Percentiles rank a stretch among this genome's conserved stretches.
phyloP scores from a whole-genome alignment of 208 protist genomes.

The Eutreptiella sp. region DNA sequence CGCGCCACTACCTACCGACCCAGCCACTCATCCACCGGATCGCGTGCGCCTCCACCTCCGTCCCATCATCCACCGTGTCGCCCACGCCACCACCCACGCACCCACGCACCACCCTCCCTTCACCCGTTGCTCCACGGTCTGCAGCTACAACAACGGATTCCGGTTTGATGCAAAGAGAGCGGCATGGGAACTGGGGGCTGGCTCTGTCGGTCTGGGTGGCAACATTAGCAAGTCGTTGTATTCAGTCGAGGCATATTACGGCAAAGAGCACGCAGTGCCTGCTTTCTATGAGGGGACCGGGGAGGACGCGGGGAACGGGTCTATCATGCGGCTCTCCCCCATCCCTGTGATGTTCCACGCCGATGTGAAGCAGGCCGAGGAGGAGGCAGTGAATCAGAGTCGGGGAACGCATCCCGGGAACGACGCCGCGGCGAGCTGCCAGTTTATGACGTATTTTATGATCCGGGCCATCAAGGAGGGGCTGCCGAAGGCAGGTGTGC shows the following conservation, averaged over 20 bases:
- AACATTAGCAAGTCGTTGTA: conserved; percentile 16
- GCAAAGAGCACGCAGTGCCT: not conserved
- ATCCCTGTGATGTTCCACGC: conserved; percentile 8
- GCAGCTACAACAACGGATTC: conserved; percentile 21
- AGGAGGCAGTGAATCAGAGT: conserved; percentile 4
- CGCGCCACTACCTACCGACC: too few species aligned
- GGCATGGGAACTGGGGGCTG: not conserved
- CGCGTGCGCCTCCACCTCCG: too few species aligned
- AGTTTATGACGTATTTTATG: conserved; percentile 18
- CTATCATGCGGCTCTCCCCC: conserved; percentile 19
- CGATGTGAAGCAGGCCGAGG: not conserved
- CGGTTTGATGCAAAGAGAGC: conserved; percentile 2
- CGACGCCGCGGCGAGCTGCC: conserved; percentile 16
- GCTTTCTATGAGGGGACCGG: not conserved
- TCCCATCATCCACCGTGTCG: too few species aligned
- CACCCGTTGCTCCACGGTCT: too few species aligned
- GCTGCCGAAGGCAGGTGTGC: too few species aligned
- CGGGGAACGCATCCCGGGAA: conserved; percentile 10
- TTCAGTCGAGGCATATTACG: not conserved
- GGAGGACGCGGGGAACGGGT: conserved; percentile 24
- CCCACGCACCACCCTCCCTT: too few species aligned
- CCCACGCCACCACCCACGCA: too few species aligned
- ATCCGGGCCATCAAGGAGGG: not conserved
- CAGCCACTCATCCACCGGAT: too few species aligned
- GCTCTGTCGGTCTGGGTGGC: conserved; percentile 14